These are phyloP conservation scores for Komagataella populi DNA, from an alignment of 805 yeast species.

Conservation along the genomic window DNA sequence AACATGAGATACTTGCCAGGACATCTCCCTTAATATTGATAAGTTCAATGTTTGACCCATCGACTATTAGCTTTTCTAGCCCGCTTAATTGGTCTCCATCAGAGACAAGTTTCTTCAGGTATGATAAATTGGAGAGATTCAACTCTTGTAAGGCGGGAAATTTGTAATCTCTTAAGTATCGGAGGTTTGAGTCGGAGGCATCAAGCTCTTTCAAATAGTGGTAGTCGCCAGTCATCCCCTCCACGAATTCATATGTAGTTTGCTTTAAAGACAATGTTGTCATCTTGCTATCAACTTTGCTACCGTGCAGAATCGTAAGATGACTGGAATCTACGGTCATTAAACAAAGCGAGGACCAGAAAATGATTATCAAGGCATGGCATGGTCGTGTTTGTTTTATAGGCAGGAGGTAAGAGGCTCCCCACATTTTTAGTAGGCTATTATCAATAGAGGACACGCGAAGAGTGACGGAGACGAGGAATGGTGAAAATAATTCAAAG, in stretches of 20 bases:
- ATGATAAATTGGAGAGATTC: background rate
- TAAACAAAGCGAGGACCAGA: background rate
- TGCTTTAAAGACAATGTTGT: background rate
- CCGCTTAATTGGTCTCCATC: background rate
- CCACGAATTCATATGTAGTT: background rate
- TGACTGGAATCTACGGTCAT: background rate
- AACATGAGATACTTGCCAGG: background rate
- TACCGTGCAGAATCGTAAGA: background rate
- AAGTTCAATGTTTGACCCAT: background rate
- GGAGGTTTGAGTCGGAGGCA: background rate
- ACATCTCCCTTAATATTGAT: background rate
- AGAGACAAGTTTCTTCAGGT: background rate
- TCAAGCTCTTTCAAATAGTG: background rate
- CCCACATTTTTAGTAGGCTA: background rate
- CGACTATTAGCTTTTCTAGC: background rate
- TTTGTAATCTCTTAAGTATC: background rate
- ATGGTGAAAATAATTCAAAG: too few species aligned
- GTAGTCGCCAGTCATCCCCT: background rate
- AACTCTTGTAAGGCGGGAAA: background rate
- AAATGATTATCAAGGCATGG: background rate
- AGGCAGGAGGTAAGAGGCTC: background rate
- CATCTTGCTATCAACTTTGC: background rate
- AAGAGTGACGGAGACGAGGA: background rate
- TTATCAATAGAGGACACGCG: background rate
- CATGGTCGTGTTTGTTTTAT: background rate